Conservation (phyloP, 495 filamentous ascomycete genomes). For the Penicillium bialowiezense region DNA sequence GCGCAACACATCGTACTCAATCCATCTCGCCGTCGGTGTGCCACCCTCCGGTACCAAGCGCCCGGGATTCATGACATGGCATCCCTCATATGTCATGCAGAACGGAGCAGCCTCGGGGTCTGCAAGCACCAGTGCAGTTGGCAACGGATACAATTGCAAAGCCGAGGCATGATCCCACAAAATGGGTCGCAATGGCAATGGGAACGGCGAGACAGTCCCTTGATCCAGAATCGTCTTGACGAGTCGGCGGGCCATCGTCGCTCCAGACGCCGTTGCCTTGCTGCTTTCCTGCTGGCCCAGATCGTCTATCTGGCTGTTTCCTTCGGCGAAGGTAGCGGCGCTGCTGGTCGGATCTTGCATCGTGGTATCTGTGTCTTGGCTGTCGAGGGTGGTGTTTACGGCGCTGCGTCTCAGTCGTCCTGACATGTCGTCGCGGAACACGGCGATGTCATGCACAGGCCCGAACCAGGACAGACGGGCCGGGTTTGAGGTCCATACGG, state of each 20-base stretch:
- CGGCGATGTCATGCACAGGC: conserved; percentile 75
- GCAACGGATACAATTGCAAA: conserved; percentile 81
- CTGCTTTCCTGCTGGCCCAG: conserved; percentile 14
- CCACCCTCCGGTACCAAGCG: conserved; percentile 61
- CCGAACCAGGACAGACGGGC: conserved; percentile 78
- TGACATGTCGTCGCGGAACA: conserved; percentile 83
- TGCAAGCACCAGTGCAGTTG: conserved; percentile 75
- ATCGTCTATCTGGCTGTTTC: conserved; percentile 4
- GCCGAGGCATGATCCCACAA: conserved; percentile 81
- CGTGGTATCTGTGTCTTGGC: conserved; percentile 11
- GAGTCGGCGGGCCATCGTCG: conserved; percentile 68
- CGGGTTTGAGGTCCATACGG: conserved; percentile 86
- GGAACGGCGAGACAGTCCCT: conserved; percentile 83
- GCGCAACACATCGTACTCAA: conserved; percentile 73
- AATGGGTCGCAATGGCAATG: conserved; percentile 68
- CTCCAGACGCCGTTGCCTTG: conserved; percentile 42
- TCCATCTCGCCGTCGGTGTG: conserved; percentile 68
- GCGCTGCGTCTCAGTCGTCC: conserved; percentile 71
- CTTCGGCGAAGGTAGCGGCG: conserved; percentile 1
- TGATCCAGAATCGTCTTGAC: conserved; percentile 94
- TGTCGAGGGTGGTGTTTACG: conserved; percentile 49
- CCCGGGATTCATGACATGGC: conserved; percentile 94
- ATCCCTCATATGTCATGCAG: conserved; percentile 87
- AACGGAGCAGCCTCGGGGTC: conserved; percentile 80
- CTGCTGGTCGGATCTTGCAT: background rate